A percentile compares a stretch with the other conserved stretches of the same genome.
Evolutionary conservation across 1,284 basidiomycete genomes (phyloP).

Genomic region (Pyrrhoderma lamaoense): DNA sequence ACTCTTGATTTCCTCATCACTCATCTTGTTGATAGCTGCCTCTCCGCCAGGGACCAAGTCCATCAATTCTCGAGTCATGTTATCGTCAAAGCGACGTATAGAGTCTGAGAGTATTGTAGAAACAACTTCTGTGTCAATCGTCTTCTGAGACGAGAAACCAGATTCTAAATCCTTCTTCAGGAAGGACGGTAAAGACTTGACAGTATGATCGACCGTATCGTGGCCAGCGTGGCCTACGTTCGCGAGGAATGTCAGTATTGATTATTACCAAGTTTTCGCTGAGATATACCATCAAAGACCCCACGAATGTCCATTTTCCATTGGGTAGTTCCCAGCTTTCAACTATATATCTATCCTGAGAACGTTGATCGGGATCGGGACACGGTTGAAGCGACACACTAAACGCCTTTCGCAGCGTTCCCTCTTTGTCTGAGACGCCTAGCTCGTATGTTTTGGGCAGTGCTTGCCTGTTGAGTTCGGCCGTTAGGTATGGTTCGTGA

Average conservation of each 20-base stretch:
- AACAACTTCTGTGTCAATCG: background rate
- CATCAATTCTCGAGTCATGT: constrained; percentile 42
- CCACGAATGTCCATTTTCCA: constrained; percentile 49
- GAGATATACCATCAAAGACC: constrained; percentile 56
- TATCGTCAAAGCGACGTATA: constrained; percentile 52
- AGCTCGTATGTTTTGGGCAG: background rate
- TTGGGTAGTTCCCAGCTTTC: constrained; percentile 45
- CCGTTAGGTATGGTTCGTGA: constrained; percentile 8
- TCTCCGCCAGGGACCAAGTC: too few relatives aligned
- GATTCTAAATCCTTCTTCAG: too few relatives aligned
- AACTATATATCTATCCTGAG: constrained; percentile 41
- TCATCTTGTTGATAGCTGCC: constrained; percentile 33
- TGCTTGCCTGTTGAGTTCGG: constrained; percentile 3
- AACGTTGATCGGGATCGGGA: constrained; percentile 5
- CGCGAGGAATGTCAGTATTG: background rate
- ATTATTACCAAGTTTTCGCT: too few relatives aligned
- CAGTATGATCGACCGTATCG: background rate
- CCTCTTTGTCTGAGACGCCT: background rate
- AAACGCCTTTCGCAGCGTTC: background rate
- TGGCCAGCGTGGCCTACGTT: constrained; percentile 6
- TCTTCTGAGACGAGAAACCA: too few relatives aligned
- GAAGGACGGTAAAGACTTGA: too few relatives aligned
- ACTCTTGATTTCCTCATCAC: constrained; percentile 45
- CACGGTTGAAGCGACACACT: constrained; percentile 8
- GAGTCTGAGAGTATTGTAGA: constrained; percentile 27